Evolutionary conservation across 441 rosid species (phyloP).

Genomic region (Theobroma grandiflorum): DNA sequence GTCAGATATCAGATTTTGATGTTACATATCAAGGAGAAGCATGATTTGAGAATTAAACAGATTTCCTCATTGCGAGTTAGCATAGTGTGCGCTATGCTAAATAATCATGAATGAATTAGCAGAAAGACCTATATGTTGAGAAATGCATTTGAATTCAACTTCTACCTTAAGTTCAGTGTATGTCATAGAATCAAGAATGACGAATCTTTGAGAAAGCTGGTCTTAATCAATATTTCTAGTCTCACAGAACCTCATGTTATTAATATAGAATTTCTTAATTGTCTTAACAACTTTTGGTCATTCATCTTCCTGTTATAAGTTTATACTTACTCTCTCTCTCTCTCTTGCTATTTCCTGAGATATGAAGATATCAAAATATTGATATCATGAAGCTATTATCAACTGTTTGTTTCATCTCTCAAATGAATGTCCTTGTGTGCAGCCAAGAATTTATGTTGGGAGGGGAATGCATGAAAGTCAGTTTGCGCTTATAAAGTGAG

Average conservation of each 20-base stretch:
- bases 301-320: constrained; percentile 19
- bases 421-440: constrained; percentile 42
- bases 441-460: constrained; percentile 97
- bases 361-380: constrained; percentile 9
- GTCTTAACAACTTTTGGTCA: background rate
- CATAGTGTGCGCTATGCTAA: background rate
- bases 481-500: constrained; percentile 91
- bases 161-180: background rate
- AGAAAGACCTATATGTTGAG: background rate
- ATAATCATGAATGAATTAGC: background rate
- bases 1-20: background rate
- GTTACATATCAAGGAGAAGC: background rate
- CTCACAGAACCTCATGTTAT: background rate
- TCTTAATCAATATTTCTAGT: constrained; percentile 5
- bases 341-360: constrained; percentile 16
- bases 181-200: constrained; percentile 1
- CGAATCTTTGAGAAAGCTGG: constrained; percentile 9
- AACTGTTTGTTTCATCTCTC: constrained; percentile 33
- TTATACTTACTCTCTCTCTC: background rate
- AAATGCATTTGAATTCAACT: background rate
- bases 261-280: constrained; percentile 1
- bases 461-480: constrained; percentile 99
- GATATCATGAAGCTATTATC: constrained; percentile 18
- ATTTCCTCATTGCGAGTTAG: background rate
- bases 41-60: background rate